Base-by-base conservation (phyloP, 495 filamentous ascomycete species). In the Lasiosphaeria hispida region DNA sequence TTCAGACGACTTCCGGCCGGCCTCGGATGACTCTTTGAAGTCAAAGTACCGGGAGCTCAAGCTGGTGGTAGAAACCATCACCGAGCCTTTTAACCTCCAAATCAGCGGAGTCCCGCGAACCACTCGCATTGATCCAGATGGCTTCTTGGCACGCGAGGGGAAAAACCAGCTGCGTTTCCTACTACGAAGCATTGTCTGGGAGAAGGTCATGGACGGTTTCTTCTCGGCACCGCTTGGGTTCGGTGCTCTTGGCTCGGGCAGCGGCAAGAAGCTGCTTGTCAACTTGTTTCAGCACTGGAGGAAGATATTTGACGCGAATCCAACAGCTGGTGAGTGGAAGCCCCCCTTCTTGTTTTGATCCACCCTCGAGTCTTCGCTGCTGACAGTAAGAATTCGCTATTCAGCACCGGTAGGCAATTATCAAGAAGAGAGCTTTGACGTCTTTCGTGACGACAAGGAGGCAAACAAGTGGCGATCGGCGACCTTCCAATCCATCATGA, bases 11-110 rank as follows among this genome's bases (percentile, higher is more conserved):
- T 64, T 62, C 51, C 47, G 65, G 10, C 65, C 62, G 0, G 69
- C 67, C 45, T 63, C 66, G 0, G 71, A 74, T 39, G 69, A 74
- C 34, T 47, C 54, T 1, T 55, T 74, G 15, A 71, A 71, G 58
- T 7, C 30, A 13, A 60, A 58, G 15, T 72, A 68, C 49, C 18
- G 39, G 10, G 62, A 69, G 18, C 44, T 74, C 34, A 66, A 68
- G 15, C 48, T 57, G 7, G 33, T 38, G 9, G 50, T 74, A 7
- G 58, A 62, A 5, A 56, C 43, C 13, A 49, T 68, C 14, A 63
- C 62, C 9, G 48, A 58, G n/a, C 48, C 58, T 7, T 49, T 55
- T 18, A 64, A 62, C 14, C 47, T 62, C 43, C 41, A 57, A 10
- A 50, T 63, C 9, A 45, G 33, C 35, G 53, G 33, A 10, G 30